These are phyloP conservation scores for Aspergillus ellipticus DNA, from an alignment of 495 filamentous ascomycete species.

Conservation along the genomic window DNA sequence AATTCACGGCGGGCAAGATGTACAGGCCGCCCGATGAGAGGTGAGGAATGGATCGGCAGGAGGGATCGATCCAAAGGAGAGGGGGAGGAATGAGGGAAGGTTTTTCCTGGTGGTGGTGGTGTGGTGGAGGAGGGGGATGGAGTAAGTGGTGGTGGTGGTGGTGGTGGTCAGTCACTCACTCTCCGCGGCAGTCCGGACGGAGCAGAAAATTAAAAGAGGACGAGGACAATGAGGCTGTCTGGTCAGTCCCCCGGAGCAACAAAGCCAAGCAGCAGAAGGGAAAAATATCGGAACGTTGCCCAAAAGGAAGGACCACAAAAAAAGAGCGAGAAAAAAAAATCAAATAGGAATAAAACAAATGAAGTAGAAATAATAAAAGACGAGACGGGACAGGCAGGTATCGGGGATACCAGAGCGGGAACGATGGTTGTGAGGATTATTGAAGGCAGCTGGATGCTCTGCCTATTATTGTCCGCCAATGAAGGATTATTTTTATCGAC, in stretches of 20 bases:
- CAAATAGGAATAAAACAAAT: not conserved
- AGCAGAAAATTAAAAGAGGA: constrained; percentile 10
- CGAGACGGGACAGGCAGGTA: constrained; percentile 1
- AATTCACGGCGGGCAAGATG: constrained; percentile 7
- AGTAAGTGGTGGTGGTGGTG: constrained; percentile 23
- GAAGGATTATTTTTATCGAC: constrained; percentile 1
- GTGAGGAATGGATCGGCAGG: constrained; percentile 44
- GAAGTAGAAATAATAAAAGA: constrained; percentile 1
- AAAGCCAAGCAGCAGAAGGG: constrained; percentile 4
- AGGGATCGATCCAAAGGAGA: constrained; percentile 24
- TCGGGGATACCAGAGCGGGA: constrained; percentile 12
- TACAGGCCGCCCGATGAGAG: constrained; percentile 7
- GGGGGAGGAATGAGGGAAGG: constrained; percentile 27
- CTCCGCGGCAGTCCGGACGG: not conserved
- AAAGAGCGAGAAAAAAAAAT: not conserved
- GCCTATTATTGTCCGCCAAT: not conserved
- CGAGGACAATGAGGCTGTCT: not conserved
- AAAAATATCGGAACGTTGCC: too few relatives aligned
- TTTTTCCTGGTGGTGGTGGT: constrained; percentile 9
- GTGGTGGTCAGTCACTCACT: too few relatives aligned
- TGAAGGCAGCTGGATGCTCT: not conserved
- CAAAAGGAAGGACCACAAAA: too few relatives aligned
- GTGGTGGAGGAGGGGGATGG: too few relatives aligned
- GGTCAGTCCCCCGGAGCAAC: not conserved
- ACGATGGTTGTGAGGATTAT: constrained; percentile 4